Conservation (phyloP, 1,284 basidiomycete genomes). For the Fomitopsis pinicola region DNA sequence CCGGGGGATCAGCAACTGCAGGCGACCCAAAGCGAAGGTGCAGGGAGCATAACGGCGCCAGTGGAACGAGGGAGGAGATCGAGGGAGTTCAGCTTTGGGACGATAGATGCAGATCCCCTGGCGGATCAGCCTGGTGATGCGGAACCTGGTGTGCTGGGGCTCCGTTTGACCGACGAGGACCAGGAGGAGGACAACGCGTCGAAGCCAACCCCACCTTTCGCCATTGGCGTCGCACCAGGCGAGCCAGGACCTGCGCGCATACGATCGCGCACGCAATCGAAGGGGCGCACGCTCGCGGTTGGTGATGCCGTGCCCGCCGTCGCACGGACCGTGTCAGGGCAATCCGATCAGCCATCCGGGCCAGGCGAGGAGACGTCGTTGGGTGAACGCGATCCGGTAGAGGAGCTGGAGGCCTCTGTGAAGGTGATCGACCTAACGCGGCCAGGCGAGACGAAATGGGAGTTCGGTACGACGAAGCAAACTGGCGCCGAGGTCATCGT, state of each 20-base stretch:
- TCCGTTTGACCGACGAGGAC: background rate
- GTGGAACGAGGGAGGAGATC: conserved; percentile 16
- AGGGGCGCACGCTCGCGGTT: conserved; percentile 11
- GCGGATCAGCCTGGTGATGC: conserved; percentile 18
- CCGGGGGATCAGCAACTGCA: conserved; percentile 2
- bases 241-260: conserved; percentile 35
- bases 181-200: conserved; percentile 11
- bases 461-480: conserved; percentile 48
- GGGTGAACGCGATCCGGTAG: conserved; percentile 7
- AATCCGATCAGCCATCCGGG: conserved; percentile 6
- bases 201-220: conserved; percentile 35
- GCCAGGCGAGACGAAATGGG: conserved; percentile 39
- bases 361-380: conserved; percentile 1
- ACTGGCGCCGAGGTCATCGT: conserved; percentile 12
- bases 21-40: background rate
- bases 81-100: conserved; percentile 47
- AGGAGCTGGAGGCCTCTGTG: conserved; percentile 11
- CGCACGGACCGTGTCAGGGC: conserved; percentile 1
- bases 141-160: background rate
- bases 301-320: background rate
- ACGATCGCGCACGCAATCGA: conserved; percentile 31
- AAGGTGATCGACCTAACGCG: conserved; percentile 35
- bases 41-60: conserved; percentile 7
- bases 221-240: conserved; percentile 41
- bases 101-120: conserved; percentile 32